Conservation (phyloP, 2,329 filamentous ascomycete species). For the Lasiodiplodia sp. region DNA sequence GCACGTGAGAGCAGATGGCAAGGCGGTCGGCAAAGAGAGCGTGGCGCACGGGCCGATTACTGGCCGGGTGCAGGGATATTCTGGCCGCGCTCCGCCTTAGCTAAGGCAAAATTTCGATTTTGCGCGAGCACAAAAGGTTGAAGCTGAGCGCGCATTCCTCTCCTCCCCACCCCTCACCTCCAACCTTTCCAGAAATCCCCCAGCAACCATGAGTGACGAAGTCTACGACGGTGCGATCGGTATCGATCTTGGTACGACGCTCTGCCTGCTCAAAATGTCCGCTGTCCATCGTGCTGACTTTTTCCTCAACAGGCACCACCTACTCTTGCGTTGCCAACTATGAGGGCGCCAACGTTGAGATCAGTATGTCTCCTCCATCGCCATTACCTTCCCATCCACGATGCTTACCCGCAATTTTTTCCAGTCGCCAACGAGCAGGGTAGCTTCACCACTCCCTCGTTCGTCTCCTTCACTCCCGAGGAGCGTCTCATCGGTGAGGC, state of each 20-base stretch:
- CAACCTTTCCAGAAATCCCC: slow-evolving; percentile 39
- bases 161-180: slow-evolving; percentile 41
- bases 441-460: slow-evolving; percentile 97
- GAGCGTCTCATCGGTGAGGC: slow-evolving; percentile 99
- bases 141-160: slow-evolving; percentile 15
- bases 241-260: slow-evolving; percentile 93
- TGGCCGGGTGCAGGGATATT: slow-evolving; percentile 20
- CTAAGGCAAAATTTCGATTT: slow-evolving; percentile 29
- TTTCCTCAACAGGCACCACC: slow-evolving; percentile 77
- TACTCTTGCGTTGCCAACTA: slow-evolving; percentile 99
- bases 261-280: slow-evolving; percentile 23
- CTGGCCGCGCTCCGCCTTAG: slow-evolving; percentile 23
- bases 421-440: slow-evolving; percentile 98
- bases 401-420: slow-evolving; percentile 33
- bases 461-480: slow-evolving; percentile 98
- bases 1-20: slow-evolving; percentile 18
- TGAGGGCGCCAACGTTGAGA: slow-evolving; percentile 99
- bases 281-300: slow-evolving; percentile 38
- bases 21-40: slow-evolving; percentile 14
- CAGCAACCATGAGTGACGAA: slow-evolving; percentile 86
- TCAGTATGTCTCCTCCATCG: slow-evolving; percentile 68
- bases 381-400: slow-evolving; percentile 12
- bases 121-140: slow-evolving; percentile 29
- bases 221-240: slow-evolving; percentile 99
- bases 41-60: slow-evolving; percentile 9